A percentile compares a stretch with the other conserved stretches of the same genome.
These are phyloP conservation scores for Backusella macrospora DNA, from an alignment of 192 early-diverging fungal species.

Conservation along the genomic window DNA sequence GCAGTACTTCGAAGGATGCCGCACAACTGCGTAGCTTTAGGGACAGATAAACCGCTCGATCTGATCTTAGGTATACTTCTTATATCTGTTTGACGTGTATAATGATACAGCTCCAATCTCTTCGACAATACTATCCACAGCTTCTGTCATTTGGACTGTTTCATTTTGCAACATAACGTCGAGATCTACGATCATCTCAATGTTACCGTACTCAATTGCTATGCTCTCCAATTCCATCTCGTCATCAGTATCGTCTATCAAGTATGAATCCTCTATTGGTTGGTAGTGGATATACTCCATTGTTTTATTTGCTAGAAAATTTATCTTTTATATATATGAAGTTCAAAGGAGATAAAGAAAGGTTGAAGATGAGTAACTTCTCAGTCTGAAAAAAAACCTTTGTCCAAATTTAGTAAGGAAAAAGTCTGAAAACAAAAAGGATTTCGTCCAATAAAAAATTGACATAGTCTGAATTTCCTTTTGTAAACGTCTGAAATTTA, in stretches of 20 bases:
- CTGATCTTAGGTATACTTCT: not conserved
- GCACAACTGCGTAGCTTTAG: not conserved
- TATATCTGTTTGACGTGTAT: not conserved
- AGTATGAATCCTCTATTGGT: not conserved
- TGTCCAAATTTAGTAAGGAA: too few relatives aligned
- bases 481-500: too few relatives aligned
- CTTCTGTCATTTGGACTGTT: not conserved
- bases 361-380: too few relatives aligned
- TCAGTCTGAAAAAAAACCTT: too few relatives aligned
- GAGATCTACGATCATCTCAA: not conserved
- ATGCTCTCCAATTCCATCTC: not conserved
- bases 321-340: too few relatives aligned
- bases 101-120: not conserved
- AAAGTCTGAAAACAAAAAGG: too few relatives aligned
- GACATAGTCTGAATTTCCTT: too few relatives aligned
- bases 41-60: not conserved
- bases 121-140: not conserved
- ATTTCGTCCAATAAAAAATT: too few relatives aligned
- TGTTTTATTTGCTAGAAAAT: too few relatives aligned
- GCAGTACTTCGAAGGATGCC: not conserved
- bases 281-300: not conserved
- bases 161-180: not conserved
- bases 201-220: not conserved
- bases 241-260: not conserved
- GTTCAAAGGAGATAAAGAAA: too few relatives aligned